Evolutionary conservation across 305 asterid species (phyloP), one percentile per base, ranked within the genome.

Genomic region (Striga hermonthica): DNA sequence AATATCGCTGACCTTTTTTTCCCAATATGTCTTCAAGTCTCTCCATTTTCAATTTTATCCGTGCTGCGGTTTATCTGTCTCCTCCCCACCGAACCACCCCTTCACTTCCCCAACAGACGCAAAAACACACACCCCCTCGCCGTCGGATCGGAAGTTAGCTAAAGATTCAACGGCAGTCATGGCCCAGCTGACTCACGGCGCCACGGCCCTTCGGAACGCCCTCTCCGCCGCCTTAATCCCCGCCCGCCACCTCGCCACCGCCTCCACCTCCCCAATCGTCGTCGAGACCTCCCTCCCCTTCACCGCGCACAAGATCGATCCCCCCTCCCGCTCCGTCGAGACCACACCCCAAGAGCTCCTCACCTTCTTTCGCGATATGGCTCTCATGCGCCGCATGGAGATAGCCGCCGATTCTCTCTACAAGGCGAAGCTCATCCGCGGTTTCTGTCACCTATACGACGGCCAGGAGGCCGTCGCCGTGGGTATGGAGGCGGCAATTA

Each of bases 401-500:
- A 86, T 90, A 80, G 91, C 96, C 2, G 90, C 97, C 57, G 96
- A 90, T 57, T 88, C 97, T 12, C 96, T 90, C 31, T 88, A 90
- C 74, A 90, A 90, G 72, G 88, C 97, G 0, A 88, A 90, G 66
- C 76, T 88, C 9, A 88, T 90, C 76, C 90, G 97, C 9, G 97
- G 97, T 2, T 90, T 90, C 65, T 90, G 97, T 75, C 97, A 90
- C 47, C 86, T 90, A 0, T 90, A 90, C 82, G 96, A 90, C 65
- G 97, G 97, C 3, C 96, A 90, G 64, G 97, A 90, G 54, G 97
- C 96, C 6, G 97, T 90, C 0, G 79, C 80, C 9, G 80, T 86
- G 3, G 97, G 97, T 0, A 90, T 90, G 97, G 97, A 88, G 45
- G 87, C 97, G 3, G 97, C 97, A 5, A 88, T 88, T 38, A 90